A percentile compares a stretch with the other conserved stretches of the same genome.
phyloP scores from a whole-genome alignment of 2,329 filamentous ascomycete species.

The Endocalyx cinctus region DNA sequence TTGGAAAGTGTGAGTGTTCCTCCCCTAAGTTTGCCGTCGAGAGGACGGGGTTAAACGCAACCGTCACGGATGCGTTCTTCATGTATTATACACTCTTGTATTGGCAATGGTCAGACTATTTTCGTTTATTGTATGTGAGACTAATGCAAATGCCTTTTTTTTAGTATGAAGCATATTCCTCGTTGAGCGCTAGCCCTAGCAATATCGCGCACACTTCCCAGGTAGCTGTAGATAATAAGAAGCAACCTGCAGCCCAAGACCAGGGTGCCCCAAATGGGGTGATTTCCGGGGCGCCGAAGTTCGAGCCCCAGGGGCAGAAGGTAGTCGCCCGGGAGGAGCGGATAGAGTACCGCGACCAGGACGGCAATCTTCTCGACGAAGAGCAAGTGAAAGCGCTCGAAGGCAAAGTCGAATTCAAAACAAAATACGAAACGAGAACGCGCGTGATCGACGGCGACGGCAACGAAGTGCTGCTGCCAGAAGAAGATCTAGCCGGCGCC shows the following conservation, averaged over 20 bases:
- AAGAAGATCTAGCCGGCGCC: slow-evolving; percentile 33
- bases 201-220: slow-evolving; percentile 20
- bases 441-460: slow-evolving; percentile 75
- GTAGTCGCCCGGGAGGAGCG: slow-evolving; percentile 65
- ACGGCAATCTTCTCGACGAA: slow-evolving; percentile 81
- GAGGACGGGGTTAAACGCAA: slow-evolving; percentile 23
- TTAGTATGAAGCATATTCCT: slow-evolving; percentile 47
- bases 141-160: slow-evolving; percentile 13
- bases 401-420: slow-evolving; percentile 94
- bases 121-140: slow-evolving; percentile 8
- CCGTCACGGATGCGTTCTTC: no score
- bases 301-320: slow-evolving; percentile 42
- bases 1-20: slow-evolving; percentile 70
- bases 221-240: slow-evolving; percentile 14
- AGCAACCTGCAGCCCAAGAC: slow-evolving; percentile 15
- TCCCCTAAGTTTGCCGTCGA: slow-evolving; percentile 30
- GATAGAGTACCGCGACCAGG: slow-evolving; percentile 90
- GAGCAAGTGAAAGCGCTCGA: slow-evolving; percentile 79
- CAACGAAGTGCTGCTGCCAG: slow-evolving; percentile 60
- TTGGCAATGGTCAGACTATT: slow-evolving; percentile 1
- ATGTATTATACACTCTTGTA: no score
- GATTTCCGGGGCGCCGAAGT: slow-evolving; percentile 44
- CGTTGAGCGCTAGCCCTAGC: slow-evolving; percentile 18
- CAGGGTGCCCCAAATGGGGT: slow-evolving; percentile 20
- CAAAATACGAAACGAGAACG: slow-evolving; percentile 91